Evolutionary conservation across 306 rosid species (phyloP), one percentile per base, ranked within the genome.

Genomic region (Fagus sylvatica): DNA sequence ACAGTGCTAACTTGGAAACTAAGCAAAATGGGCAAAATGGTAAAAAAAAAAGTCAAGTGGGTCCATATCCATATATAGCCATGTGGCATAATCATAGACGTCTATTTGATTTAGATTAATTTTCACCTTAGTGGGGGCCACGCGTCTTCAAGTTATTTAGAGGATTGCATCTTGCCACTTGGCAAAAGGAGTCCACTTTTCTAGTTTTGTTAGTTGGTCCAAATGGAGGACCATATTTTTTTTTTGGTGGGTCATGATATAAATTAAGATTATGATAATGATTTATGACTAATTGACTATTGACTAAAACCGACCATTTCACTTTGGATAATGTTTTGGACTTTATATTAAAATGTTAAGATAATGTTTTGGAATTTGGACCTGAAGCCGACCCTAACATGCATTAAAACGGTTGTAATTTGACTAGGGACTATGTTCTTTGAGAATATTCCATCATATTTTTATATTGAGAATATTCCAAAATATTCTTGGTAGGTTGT

Each of bases 181-280:
- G 71, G 49, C 49, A 37, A 7, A 15, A 16, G 13, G 1, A 2
- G 7, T 12, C 8, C 9, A 6, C 19, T 1, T 61, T 39, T 65
- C 71, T 39, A 65, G 71, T 39, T 65, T 65, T 39, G 49, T 65
- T 65, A 39, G 33, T 65, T 39, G 71, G 71, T 17, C 49, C 30
- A 39, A 17, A 65, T 7, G 69, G 8, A 2, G 32, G 49, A 37
- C 15, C 13, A 46, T 46, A 65, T 65, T 65, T 5, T 1, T 2
- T 12, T 12, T 32, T 32, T 15, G 19, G 32, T 15, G 19, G 32
- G 10, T 30, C 28, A 1, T 3, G 36, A 28, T 22, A 57, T 57
- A 57, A 28, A 57, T 57, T 57, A 3, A 32, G 62, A 56, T 6
- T 7, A 56, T 19, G 62, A 43, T 43, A 43, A 43, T 43, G 49